These are phyloP conservation scores for Scheffersomyces coipomensis DNA, from an alignment of 805 yeast genomes.

Conservation along the genomic window DNA sequence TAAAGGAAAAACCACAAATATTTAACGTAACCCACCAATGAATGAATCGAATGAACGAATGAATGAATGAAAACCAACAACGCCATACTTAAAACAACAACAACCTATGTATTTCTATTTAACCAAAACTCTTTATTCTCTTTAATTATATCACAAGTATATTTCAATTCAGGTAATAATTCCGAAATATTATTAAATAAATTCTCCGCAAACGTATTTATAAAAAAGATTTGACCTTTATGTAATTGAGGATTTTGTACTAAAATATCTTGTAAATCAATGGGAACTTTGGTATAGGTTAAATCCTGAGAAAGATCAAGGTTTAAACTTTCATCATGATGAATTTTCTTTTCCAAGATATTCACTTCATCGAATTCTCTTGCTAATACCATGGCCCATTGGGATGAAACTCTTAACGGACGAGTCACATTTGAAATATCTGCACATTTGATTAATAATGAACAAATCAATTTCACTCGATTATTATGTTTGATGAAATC, in stretches of 20 bases:
- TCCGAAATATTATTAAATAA: slow-evolving; percentile 66
- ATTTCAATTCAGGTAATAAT: slow-evolving; percentile 60
- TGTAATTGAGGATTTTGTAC: slow-evolving; percentile 49
- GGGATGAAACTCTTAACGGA: slow-evolving; percentile 68
- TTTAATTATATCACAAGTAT: slow-evolving; percentile 51
- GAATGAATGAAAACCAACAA: too few species aligned
- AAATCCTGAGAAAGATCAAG: slow-evolving; percentile 9
- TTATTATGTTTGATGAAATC: slow-evolving; percentile 13
- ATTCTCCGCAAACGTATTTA: slow-evolving; percentile 74
- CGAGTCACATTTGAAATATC: slow-evolving; percentile 93
- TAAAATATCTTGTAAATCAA: slow-evolving; percentile 43
- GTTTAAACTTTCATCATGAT: slow-evolving; percentile 1
- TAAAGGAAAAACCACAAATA: too few species aligned
- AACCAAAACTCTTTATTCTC: slow-evolving; percentile 60
- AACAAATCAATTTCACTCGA: slow-evolving; percentile 47
- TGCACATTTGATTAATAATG: slow-evolving; percentile 85
- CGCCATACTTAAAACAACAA: too few species aligned
- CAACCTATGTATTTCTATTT: slow-evolving; percentile 9
- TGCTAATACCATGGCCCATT: slow-evolving; percentile 83
- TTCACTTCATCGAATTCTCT: slow-evolving; percentile 74
- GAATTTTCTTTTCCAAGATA: slow-evolving; percentile 42
- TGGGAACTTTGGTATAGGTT: slow-evolving; percentile 37
- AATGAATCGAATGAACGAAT: too few species aligned
- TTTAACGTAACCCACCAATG: too few species aligned
- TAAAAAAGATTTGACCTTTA: slow-evolving; percentile 79